phyloP scores from a whole-genome alignment of 2,329 filamentous ascomycete genomes.

The Lachnellula occidentalis region DNA sequence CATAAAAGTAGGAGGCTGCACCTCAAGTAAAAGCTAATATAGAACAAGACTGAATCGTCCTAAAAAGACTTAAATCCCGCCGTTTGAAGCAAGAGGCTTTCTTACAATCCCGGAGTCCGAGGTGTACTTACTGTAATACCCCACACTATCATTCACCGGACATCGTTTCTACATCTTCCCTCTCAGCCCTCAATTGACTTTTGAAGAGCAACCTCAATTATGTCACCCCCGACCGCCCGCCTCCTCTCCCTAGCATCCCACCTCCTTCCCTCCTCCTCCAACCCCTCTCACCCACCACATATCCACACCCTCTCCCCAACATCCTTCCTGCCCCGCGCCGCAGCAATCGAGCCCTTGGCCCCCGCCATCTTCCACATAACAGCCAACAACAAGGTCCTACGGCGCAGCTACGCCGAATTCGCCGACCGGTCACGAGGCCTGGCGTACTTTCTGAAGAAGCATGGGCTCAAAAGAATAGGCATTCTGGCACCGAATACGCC shows the following conservation, averaged over 20 bases:
- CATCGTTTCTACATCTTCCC: too few species aligned
- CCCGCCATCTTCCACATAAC: conserved; percentile 83
- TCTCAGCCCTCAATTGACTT: neutral
- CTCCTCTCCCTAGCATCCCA: conserved; percentile 54
- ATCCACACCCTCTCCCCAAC: conserved; percentile 81
- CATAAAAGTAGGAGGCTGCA: neutral
- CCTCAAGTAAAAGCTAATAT: too few species aligned
- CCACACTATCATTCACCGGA: neutral
- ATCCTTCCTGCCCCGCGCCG: conserved; percentile 79
- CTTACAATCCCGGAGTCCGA: too few species aligned
- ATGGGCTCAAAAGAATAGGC: conserved; percentile 70
- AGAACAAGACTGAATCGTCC: too few species aligned
- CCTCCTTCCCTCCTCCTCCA: conserved; percentile 35
- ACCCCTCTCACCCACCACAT: conserved; percentile 41
- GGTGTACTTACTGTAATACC: neutral
- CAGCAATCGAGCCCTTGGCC: conserved; percentile 79
- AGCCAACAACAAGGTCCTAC: conserved; percentile 65
- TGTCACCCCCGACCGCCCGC: conserved; percentile 61
- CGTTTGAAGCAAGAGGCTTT: too few species aligned
- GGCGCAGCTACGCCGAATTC: conserved; percentile 73
- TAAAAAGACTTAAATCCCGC: too few species aligned
- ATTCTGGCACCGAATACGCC: conserved; percentile 90
- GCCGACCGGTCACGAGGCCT: conserved; percentile 83
- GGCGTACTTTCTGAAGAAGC: conserved; percentile 78
- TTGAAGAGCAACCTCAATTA: conserved; percentile 32